These are phyloP conservation scores for Dryadomyces quercivorus DNA, from an alignment of 2,329 filamentous ascomycete species.

Conservation along the genomic window DNA sequence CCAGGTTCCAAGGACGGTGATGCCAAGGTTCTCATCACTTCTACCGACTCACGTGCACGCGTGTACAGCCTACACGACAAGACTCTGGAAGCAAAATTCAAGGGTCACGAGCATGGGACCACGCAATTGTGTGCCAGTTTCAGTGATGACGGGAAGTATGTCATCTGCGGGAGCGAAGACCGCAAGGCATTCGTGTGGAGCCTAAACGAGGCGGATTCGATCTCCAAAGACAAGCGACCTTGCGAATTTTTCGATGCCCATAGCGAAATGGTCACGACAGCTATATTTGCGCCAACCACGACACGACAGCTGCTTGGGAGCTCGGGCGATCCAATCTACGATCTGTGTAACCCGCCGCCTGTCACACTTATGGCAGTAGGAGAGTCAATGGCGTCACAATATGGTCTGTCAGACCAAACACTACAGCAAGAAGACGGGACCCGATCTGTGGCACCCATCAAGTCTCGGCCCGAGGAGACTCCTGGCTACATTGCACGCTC, in stretches of 20 bases:
- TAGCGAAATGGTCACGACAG: constrained; percentile 77
- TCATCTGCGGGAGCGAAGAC: constrained; percentile 91
- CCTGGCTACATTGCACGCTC: constrained; percentile 68
- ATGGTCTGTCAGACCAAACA: constrained; percentile 10
- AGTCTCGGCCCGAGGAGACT: constrained; percentile 47
- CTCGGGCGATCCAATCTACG: constrained; percentile 88
- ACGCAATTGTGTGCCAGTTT: constrained; percentile 86
- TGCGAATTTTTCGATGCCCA: constrained; percentile 88
- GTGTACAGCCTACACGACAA: constrained; percentile 84
- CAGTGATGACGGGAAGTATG: constrained; percentile 72
- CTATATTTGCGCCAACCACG: constrained; percentile 68
- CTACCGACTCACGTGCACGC: constrained; percentile 85
- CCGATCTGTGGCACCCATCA: constrained; percentile 6
- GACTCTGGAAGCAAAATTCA: constrained; percentile 75
- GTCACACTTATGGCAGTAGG: constrained; percentile 67
- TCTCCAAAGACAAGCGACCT: constrained; percentile 66
- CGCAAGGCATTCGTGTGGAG: constrained; percentile 86
- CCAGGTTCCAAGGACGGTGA: constrained; percentile 31
- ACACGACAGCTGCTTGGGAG: constrained; percentile 66
- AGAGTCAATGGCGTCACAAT: constrained; percentile 35
- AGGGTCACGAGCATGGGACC: constrained; percentile 78
- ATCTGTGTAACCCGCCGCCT: constrained; percentile 89
- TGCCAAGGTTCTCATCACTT: constrained; percentile 77
- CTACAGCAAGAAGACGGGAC: constrained; percentile 1
- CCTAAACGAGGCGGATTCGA: constrained; percentile 42